Conservation (phyloP, 2,329 filamentous ascomycete species). For the Endothia cerciana region DNA sequence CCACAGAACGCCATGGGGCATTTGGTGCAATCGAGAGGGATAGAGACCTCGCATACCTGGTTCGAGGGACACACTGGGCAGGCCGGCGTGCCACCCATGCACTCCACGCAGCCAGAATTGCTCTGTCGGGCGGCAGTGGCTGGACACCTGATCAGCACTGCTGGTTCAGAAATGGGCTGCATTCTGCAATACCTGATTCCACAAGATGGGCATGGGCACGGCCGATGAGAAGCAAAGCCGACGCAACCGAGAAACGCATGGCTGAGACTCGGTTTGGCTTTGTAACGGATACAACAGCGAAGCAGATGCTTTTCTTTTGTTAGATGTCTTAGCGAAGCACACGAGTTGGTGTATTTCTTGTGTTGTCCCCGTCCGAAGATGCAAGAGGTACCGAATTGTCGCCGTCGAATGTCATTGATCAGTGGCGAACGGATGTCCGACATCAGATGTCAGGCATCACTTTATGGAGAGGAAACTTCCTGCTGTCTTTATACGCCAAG, state of each 20-base stretch:
- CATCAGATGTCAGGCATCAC: background rate
- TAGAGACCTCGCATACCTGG: background rate
- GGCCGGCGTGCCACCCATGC: background rate
- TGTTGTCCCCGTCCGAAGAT: too few species aligned
- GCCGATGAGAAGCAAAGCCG: background rate
- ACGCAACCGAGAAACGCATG: background rate
- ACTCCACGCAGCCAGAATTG: background rate
- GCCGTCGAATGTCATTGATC: background rate
- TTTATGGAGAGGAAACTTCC: background rate
- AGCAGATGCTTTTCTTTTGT: background rate
- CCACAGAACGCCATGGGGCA: background rate
- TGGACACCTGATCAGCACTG: background rate
- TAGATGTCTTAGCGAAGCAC: background rate
- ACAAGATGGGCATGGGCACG: background rate
- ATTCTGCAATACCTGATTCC: background rate
- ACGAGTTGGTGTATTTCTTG: too few species aligned
- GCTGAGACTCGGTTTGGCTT: background rate
- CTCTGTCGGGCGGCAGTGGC: background rate
- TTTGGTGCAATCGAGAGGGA: background rate
- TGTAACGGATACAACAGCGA: background rate
- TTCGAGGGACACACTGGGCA: background rate
- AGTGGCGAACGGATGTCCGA: background rate
- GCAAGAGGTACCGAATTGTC: too few species aligned
- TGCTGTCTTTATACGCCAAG: background rate
- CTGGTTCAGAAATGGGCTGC: background rate